phyloP scores from a whole-genome alignment of 1,284 basidiomycete species.

The Chalciporus sp. region DNA sequence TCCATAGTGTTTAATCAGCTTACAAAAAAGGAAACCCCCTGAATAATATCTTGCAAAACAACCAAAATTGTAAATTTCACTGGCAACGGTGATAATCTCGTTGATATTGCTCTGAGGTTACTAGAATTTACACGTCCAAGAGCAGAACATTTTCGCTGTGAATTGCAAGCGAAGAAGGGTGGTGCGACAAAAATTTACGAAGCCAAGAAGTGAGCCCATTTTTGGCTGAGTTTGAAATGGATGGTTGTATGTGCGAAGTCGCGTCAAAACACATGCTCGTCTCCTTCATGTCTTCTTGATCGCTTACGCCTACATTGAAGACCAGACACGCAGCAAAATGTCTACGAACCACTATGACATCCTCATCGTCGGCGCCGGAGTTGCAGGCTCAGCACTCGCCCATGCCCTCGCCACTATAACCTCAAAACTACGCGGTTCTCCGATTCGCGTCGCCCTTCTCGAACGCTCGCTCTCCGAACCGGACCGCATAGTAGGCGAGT shows the following conservation, averaged over 20 bases:
- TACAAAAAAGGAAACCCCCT: conserved; percentile 9
- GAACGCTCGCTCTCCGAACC: conserved; percentile 92
- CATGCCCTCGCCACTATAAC: conserved; percentile 62
- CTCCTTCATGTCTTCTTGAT: background rate
- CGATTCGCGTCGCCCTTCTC: conserved; percentile 79
- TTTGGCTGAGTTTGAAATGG: conserved; percentile 20
- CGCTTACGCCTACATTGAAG: background rate
- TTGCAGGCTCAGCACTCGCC: conserved; percentile 81
- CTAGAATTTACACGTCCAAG: too few species aligned
- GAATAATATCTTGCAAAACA: background rate
- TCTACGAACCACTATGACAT: conserved; percentile 61
- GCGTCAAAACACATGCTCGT: background rate
- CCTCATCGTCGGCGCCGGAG: conserved; percentile 87
- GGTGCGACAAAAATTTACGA: background rate
- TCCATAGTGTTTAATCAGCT: background rate
- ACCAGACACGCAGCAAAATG: conserved; percentile 18
- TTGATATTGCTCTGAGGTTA: too few species aligned
- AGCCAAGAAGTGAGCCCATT: conserved; percentile 8
- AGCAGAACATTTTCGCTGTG: too few species aligned
- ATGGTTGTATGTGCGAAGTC: background rate
- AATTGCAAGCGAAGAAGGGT: too few species aligned
- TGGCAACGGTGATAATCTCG: too few species aligned
- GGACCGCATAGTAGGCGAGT: conserved; percentile 96
- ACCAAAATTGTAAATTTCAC: too few species aligned
- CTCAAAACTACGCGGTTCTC: conserved; percentile 46